These are phyloP conservation scores for Eudorina sp. DNA, from an alignment of 139 green algal species.

Conservation along the genomic window DNA sequence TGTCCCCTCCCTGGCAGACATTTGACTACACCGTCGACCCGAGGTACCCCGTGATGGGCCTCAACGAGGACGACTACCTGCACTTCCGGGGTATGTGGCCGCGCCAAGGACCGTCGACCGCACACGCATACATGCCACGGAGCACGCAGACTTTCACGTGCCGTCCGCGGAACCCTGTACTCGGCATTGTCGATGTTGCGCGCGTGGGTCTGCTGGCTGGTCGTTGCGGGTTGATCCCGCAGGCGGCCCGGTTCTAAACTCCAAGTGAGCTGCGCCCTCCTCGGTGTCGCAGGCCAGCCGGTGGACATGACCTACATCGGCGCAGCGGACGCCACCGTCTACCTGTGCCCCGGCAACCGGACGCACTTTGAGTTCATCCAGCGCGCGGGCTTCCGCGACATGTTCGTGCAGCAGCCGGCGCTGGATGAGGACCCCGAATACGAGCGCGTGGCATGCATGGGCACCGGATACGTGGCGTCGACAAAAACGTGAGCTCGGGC, in stretches of 20 bases:
- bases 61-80: constrained; percentile 46
- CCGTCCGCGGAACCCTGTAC: no score
- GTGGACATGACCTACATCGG: constrained; percentile 45
- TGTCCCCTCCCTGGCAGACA: background rate
- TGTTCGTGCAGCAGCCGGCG: constrained; percentile 49
- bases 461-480: constrained; percentile 47
- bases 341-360: constrained; percentile 61
- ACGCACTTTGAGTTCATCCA: constrained; percentile 58
- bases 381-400: constrained; percentile 41
- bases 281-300: constrained; percentile 18
- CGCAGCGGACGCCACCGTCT: constrained; percentile 42
- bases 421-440: background rate
- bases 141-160: no score
- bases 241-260: no score
- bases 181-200: no score
- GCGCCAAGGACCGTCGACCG: background rate
- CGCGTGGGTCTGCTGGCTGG: no score
- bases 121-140: no score
- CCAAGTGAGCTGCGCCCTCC: background rate
- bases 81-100: constrained; percentile 34
- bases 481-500: constrained; percentile 45
- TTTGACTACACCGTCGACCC: constrained; percentile 46
- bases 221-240: no score
- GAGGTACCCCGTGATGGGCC: background rate
- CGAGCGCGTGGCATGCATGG: constrained; percentile 42